Evolutionary conservation across 208 protist species (phyloP), one percentile per base, ranked within the genome.

Genomic region (Wallacemonas sp.): DNA sequence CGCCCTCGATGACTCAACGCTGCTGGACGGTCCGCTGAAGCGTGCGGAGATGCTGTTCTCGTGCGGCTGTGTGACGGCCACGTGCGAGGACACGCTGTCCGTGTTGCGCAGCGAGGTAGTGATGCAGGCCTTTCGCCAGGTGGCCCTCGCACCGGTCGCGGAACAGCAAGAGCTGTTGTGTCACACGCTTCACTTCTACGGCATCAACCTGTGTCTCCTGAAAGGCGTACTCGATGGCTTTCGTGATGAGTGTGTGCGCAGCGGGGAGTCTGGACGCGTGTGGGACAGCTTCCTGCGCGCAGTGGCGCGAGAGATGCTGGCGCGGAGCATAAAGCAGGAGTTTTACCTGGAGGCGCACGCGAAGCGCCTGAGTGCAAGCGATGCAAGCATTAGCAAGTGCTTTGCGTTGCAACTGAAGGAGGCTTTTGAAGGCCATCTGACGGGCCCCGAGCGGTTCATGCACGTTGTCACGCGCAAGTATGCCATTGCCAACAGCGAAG

Each of bases 121-220:
- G 54, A 24, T 73, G n/a, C 32, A 60, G 34, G 60, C 67, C 4
- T 30, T 79, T n/a, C 24, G 22, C 9, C 39, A 53, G 19, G 45
- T 77, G 6, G 48, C 22, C 3, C 26, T 36, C 38, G 64, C 41
- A 22, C 63, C 34, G 1, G 34, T 32, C 3, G 19, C 9, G 17
- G 38, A 73, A 50, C 66, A 55, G 19, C 68, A 76, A 30, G 33
- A 45, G 46, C 57, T 77, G 30, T 26, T 79, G 32, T 80, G 70
- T 37, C 58, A 66, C 32, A 76, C 71, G 8, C 65, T 85, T 1
- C 79, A 85, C 58, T 75, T 73, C 24, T 72, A 78, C 46, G 79
- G 79, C 50, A 54, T 85, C 13, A 85, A 85, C 48, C 53, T 85
- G 6, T 78, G 71, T 34, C 55, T 81, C 5, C 63, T 85, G 6